phyloP scores from a whole-genome alignment of 768 basidiomycete genomes.

The Tulasnella sp. region DNA sequence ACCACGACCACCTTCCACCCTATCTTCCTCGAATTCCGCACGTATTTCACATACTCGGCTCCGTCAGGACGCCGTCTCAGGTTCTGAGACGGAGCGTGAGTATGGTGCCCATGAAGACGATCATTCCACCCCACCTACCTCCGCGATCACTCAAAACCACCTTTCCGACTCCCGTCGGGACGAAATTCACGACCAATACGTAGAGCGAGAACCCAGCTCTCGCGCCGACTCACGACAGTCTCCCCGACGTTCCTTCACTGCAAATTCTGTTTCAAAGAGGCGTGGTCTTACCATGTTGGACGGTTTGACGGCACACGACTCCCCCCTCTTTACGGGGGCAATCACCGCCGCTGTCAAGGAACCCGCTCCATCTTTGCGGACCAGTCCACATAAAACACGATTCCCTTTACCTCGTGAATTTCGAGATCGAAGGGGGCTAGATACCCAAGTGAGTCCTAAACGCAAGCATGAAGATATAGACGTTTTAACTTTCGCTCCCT shows the following conservation, averaged over 20 bases:
- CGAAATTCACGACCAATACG: background rate
- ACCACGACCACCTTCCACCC: conserved; percentile 28
- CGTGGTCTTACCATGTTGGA: background rate
- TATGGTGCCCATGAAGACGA: background rate
- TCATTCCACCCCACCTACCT: conserved; percentile 5
- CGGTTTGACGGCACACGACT: background rate
- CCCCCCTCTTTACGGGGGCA: conserved; percentile 10
- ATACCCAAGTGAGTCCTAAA: conserved; percentile 33
- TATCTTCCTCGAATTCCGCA: conserved; percentile 23
- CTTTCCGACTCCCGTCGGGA: background rate
- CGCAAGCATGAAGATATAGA: background rate
- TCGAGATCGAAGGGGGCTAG: conserved; percentile 29
- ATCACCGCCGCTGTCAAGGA: conserved; percentile 46
- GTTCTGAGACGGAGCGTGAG: conserved; percentile 62
- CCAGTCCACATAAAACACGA: conserved; percentile 37
- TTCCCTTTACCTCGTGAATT: conserved; percentile 45
- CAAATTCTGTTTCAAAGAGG: conserved; percentile 5
- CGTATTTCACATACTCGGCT: background rate
- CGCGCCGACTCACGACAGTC: background rate
- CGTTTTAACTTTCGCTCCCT: background rate
- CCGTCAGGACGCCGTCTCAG: conserved; percentile 35
- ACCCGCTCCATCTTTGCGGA: conserved; percentile 45
- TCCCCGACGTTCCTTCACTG: conserved; percentile 1
- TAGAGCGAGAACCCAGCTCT: background rate
- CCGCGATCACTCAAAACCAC: conserved; percentile 3